Conservation (phyloP, 2,329 filamentous ascomycete species). For the Colletotrichum chrysophilum region DNA sequence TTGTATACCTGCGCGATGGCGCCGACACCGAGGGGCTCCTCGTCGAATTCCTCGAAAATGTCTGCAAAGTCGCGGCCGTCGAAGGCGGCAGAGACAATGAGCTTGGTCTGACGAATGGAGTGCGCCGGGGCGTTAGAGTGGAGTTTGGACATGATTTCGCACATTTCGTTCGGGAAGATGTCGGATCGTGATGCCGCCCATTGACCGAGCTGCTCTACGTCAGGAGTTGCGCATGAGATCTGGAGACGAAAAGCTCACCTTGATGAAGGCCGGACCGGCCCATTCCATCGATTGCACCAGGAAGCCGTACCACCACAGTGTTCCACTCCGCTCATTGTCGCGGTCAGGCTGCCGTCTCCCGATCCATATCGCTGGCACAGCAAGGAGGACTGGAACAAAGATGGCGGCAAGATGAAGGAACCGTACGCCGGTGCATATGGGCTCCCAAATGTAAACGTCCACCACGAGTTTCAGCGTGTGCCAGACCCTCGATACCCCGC, state of each 20-base stretch:
- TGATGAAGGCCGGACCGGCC: slow-evolving; percentile 96
- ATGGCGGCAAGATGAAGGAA: slow-evolving; percentile 87
- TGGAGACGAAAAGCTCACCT: slow-evolving; percentile 57
- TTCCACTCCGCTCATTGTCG: slow-evolving; percentile 79
- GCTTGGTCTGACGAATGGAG: slow-evolving; percentile 79
- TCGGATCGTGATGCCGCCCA: slow-evolving; percentile 97
- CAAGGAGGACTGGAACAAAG: slow-evolving; percentile 86
- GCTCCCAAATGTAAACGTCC: slow-evolving; percentile 80
- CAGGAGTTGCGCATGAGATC: not conserved
- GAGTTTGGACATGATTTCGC: slow-evolving; percentile 89
- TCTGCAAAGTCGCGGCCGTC: slow-evolving; percentile 80
- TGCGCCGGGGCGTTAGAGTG: slow-evolving; percentile 96
- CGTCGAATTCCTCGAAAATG: slow-evolving; percentile 95
- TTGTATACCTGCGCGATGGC: slow-evolving; percentile 98
- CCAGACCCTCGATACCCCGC: slow-evolving; percentile 61
- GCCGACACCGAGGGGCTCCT: slow-evolving; percentile 87
- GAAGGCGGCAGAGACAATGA: slow-evolving; percentile 82
- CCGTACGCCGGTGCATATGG: slow-evolving; percentile 83
- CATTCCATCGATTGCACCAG: slow-evolving; percentile 89
- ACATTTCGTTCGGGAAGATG: slow-evolving; percentile 94
- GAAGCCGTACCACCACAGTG: slow-evolving; percentile 94
- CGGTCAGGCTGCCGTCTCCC: slow-evolving; percentile 67
- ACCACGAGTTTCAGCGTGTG: slow-evolving; percentile 69
- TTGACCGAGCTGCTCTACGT: slow-evolving; percentile 75
- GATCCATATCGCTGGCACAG: slow-evolving; percentile 82